Conservation (phyloP, 176 grass and related monocot species). For the Cymbopogon citratus region DNA sequence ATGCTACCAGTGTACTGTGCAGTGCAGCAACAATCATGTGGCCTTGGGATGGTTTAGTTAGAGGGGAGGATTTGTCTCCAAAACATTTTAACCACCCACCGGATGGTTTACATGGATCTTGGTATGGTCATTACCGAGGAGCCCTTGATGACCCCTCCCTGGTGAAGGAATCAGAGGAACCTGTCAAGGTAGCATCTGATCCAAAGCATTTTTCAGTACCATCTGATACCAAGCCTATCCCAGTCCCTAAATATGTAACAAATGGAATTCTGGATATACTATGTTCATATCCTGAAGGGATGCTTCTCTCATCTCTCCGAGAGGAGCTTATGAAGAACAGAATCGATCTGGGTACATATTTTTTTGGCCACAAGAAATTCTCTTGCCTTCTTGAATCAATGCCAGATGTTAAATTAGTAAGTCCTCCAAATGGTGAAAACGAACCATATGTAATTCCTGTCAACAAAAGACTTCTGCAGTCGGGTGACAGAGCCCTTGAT, state of each 20-base stretch:
- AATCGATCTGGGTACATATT: conserved; percentile 34
- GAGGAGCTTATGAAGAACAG: conserved; percentile 27
- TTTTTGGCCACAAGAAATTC: conserved; percentile 65
- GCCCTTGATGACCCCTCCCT: conserved; percentile 55
- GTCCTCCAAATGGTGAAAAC: background rate
- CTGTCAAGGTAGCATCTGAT: conserved; percentile 22
- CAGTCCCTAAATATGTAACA: conserved; percentile 46
- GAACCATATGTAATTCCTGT: conserved; percentile 14
- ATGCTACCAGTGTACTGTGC: conserved; percentile 31
- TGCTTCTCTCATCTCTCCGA: conserved; percentile 34
- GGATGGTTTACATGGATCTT: conserved; percentile 78
- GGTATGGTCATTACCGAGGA: conserved; percentile 84
- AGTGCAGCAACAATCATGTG: conserved; percentile 85
- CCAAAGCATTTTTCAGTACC: conserved; percentile 24
- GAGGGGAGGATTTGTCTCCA: conserved; percentile 48
- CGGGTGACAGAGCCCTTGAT: background rate
- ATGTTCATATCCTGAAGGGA: conserved; percentile 46
- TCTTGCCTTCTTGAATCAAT: conserved; percentile 52
- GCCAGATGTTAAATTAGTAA: conserved; percentile 39
- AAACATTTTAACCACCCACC: conserved; percentile 79
- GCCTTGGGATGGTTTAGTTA: conserved; percentile 77
- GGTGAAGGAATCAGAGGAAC: conserved; percentile 39
- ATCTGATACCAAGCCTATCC: background rate
- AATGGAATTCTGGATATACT: conserved; percentile 39
- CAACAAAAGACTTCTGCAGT: background rate